Evolutionary conservation across 2,329 filamentous ascomycete genomes (phyloP), one percentile per base, ranked within the genome.

Genomic region (Monilinia aucupariae): DNA sequence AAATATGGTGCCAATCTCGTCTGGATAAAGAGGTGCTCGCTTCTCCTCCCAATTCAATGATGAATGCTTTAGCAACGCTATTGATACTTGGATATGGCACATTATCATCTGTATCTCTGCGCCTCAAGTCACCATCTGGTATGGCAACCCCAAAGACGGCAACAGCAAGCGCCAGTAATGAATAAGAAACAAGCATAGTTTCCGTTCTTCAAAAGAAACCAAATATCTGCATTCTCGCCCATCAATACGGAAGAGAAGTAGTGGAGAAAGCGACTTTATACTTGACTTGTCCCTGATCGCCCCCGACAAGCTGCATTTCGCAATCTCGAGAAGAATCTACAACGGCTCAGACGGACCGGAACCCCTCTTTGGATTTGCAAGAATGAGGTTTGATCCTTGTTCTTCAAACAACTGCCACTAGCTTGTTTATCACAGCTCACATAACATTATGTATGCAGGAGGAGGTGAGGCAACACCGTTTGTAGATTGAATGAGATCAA

Each of bases 61-160:
- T 53, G 27, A 62, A 64, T 34, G 45, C 34, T n/a, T 58, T 64
- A 20, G 51, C 59, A 39, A 62, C 8, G 1, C 20, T 45, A 13
- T 27, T 64, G 3, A 7, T 25, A 22, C 30, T 49, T 27, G 17
- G 1, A 39, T 41, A 41, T 43, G 7, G 15, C 15, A 5, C 5
- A 47, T 4, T 25, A 32, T n/a, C 27, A 51, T 52, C 37, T 1
- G 37, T n/a, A 2, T 20, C 25, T 43, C 10, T 43, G 13, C n/a
- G 4, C 8, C 30, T 37, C 15, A 52, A 30, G 8, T 47, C 39
- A 27, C 37, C 45, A 5, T n/a, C 4, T 25, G n/a, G 9, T 27
- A 32, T 10, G 25, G 27, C 10, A 22, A 51, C 49, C 20, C 39
- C 59, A 34, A 43, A 45, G 12, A 27, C 47, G 32, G 59, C 39